A percentile compares a stretch with the other conserved stretches of the same genome.
phyloP scores from a whole-genome alignment of 805 yeast genomes.

The Brettanomyces anomalus region DNA sequence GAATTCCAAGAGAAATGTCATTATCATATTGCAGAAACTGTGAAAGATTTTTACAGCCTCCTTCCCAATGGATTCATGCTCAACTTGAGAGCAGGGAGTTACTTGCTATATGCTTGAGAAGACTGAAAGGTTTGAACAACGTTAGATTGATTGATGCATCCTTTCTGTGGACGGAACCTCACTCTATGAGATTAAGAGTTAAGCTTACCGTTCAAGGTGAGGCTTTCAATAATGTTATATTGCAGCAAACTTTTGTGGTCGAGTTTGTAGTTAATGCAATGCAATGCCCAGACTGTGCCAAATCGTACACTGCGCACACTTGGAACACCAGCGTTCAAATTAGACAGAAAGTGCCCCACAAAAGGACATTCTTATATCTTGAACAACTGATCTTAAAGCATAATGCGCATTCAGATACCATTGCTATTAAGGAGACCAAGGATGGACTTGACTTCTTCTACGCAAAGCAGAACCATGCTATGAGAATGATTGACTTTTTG shows the following conservation, averaged over 20 bases:
- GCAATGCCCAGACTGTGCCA: conserved; percentile 99
- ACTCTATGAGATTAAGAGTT: conserved; percentile 86
- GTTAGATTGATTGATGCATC: conserved; percentile 88
- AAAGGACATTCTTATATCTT: conserved; percentile 89
- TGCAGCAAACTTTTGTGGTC: conserved; percentile 91
- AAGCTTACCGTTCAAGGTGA: conserved; percentile 95
- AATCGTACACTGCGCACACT: conserved; percentile 90
- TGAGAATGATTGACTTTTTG: conserved; percentile 87
- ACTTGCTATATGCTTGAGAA: conserved; percentile 79
- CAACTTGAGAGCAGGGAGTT: conserved; percentile 89
- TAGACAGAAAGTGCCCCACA: conserved; percentile 94
- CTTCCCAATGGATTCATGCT: conserved; percentile 86
- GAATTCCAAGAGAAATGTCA: conserved; percentile 89
- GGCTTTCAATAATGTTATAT: conserved; percentile 82
- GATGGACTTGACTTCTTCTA: conserved; percentile 96
- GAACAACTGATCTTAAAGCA: conserved; percentile 92
- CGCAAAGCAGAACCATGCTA: conserved; percentile 81
- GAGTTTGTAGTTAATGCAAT: conserved; percentile 88
- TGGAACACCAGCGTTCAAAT: conserved; percentile 98
- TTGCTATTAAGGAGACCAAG: conserved; percentile 82
- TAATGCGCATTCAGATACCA: conserved; percentile 89
- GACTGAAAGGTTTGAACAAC: conserved; percentile 78
- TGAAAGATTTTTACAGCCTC: conserved; percentile 93
- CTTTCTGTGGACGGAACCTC: conserved; percentile 99
- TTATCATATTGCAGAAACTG: conserved; percentile 94